Evolutionary conservation across 2,329 filamentous ascomycete genomes (phyloP).

Genomic region (Neonectria coccinea): DNA sequence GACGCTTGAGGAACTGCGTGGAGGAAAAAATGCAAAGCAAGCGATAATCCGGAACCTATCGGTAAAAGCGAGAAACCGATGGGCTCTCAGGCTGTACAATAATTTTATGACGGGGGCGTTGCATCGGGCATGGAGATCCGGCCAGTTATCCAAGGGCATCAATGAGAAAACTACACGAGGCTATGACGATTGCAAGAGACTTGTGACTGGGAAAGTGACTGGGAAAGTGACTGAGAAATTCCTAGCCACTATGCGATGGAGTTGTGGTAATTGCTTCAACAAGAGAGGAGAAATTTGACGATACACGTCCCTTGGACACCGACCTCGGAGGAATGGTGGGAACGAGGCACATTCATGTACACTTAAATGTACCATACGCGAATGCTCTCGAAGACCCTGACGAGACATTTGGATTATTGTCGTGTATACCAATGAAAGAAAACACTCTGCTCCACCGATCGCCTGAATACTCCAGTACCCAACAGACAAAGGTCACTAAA

Average conservation of each 20-base stretch:
- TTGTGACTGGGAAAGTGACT: too few species aligned
- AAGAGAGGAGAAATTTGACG: not conserved
- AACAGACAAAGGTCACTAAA: not conserved
- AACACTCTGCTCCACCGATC: not conserved
- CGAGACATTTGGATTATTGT: not conserved
- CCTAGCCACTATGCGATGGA: not conserved
- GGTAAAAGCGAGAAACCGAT: not conserved
- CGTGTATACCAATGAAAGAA: not conserved
- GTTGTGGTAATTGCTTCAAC: not conserved
- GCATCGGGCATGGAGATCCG: not conserved
- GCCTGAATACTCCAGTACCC: not conserved
- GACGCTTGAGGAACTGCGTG: constrained; percentile 13
- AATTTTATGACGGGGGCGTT: too few species aligned
- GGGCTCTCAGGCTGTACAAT: not conserved
- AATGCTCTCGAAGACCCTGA: not conserved
- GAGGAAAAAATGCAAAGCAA: not conserved
- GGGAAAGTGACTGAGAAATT: not conserved
- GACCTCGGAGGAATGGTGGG: not conserved
- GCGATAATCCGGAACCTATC: not conserved
- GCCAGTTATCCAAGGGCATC: not conserved
- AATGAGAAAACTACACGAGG: not conserved
- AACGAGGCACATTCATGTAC: not conserved
- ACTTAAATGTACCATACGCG: constrained; percentile 1
- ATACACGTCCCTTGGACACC: not conserved
- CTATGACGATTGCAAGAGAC: not conserved